Percentiles rank a stretch among this genome's conserved stretches.
phyloP scores from a whole-genome alignment of 2,329 filamentous ascomycete genomes.

The Hypoxylon sp. region DNA sequence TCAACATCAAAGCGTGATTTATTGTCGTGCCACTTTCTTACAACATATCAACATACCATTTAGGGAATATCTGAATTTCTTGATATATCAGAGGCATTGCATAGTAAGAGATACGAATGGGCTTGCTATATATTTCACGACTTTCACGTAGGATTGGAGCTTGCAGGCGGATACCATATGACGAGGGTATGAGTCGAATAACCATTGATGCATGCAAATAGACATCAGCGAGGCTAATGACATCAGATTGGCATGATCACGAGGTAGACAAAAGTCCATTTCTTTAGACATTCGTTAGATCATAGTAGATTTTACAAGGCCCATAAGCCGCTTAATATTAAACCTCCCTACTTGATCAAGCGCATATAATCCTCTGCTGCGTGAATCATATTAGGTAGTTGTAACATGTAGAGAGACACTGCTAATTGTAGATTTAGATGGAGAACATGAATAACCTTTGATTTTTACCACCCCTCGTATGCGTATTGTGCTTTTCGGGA shows the following conservation, averaged over 20 bases:
- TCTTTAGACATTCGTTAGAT: constrained; percentile 31
- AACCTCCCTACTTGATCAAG: constrained; percentile 6
- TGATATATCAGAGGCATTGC: not conserved
- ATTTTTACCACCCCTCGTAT: not conserved
- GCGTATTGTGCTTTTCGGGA: not conserved
- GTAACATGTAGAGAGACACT: not conserved
- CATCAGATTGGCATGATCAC: constrained; percentile 24
- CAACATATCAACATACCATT: not conserved
- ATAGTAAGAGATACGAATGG: not conserved
- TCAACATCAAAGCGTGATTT: constrained; percentile 40
- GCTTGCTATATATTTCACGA: constrained; percentile 8
- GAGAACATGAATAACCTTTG: not conserved
- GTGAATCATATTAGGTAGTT: not conserved
- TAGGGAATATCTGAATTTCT: not conserved
- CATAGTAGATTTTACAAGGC: constrained; percentile 20
- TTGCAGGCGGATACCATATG: constrained; percentile 1
- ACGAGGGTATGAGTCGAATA: not conserved
- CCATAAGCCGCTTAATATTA: constrained; percentile 19
- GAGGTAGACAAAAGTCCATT: constrained; percentile 30
- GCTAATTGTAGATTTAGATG: not conserved
- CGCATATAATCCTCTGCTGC: not conserved
- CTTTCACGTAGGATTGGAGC: constrained; percentile 11
- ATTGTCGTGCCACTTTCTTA: not conserved
- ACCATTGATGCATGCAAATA: constrained; percentile 6
- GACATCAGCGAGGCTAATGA: constrained; percentile 9